Evolutionary conservation across 2,329 filamentous ascomycete genomes (phyloP), one percentile per base, ranked within the genome.

Genomic region (Sporothrix curviconia): DNA sequence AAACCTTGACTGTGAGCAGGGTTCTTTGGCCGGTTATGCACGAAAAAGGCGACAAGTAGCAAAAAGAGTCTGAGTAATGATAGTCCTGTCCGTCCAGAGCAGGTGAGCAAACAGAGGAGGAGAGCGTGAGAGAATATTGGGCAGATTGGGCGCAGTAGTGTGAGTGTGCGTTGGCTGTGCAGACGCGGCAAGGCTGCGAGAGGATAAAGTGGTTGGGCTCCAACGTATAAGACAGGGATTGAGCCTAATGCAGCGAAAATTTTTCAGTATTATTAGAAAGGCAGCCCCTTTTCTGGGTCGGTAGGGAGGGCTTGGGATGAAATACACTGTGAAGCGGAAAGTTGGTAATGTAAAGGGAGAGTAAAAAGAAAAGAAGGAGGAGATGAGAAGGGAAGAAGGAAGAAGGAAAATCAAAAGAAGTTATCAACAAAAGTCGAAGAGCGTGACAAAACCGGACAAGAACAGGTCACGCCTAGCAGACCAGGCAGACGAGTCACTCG

Each of bases 191-290:
- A 56, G 54, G 54, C 54, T 56, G 54, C 54, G 54, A 56, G 28
- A 49, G 54, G 54, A 42, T 49, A 51, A 51, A 56, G 36, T 50
- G 55, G 55, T 56, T 56, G 55, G 55, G 55, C 55, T 50, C 36
- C 55, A 56, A 56, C 44, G 55, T 56, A 56, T 56, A 56, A 56
- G 55, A 56, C 55, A 56, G 55, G 46, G 46, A 43, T 56, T 43
- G 46, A 50, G 55, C 55, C 55, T 43, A 56, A 56, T 56, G 55
- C 30, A 24, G 55, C n/a, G 34, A 56, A 56, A 51, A 43, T 15
- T 50, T 50, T 42, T 42, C 55, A 49, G 25, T 40, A 49, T 40
- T 40, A 49, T 40, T 40, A 56, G 32, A 46, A 39, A 40, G 54
- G 24, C 24, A 22, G 42, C 43, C 54, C 43, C 54, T 56, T 56